Base-by-base conservation (phyloP, 345 rosid species). In the Populus euphratica region DNA sequence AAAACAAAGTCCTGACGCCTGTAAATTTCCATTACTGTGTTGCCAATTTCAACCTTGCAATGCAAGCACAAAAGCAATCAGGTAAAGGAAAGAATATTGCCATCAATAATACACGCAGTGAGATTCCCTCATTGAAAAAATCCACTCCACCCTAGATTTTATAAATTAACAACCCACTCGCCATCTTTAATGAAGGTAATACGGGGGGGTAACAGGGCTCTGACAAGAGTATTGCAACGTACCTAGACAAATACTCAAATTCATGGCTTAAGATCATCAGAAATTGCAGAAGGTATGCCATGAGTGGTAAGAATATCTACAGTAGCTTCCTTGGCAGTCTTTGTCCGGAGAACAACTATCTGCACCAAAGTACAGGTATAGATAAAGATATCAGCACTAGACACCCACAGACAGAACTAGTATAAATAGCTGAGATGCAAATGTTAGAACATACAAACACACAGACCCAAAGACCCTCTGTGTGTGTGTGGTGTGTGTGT, bases 251-350 rank as follows among this genome's bases (percentile, higher is more conserved):
- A 3, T 44, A 56, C 41, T 23, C 43, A 56, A 39, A 56, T 59
- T 79, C 69, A 79, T 31, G 69, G 70, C 84, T 87, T 91, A 80
- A 95, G 97, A 85, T 95, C 97, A 70, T 87, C 94, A 47, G 98
- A 95, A 90, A 89, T 88, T 31, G 98, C 92, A 44, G 97, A 88
- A 75, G 99, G 95, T 83, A 95, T 92, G 86, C 98, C 90, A 77
- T 95, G 99, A n/a, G 93, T 93, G 2, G 90, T 79, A 27, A 95
- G 90, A 63, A 93, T 91, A 86, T 93, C 98, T 54, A 85, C 82
- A 35, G 99, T 92, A 18, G 96, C 91, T 36, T 86, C 97, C 85
- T 88, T 93, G 70, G 98, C 97, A n/a, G 90, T 90, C 84, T 89
- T 86, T 3, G 90, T 93, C 74, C 80, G 76, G 73, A 95, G 87